Evolutionary conservation across 371 early-diverging fungal genomes (phyloP).

Genomic region (Mortierella sp.): DNA sequence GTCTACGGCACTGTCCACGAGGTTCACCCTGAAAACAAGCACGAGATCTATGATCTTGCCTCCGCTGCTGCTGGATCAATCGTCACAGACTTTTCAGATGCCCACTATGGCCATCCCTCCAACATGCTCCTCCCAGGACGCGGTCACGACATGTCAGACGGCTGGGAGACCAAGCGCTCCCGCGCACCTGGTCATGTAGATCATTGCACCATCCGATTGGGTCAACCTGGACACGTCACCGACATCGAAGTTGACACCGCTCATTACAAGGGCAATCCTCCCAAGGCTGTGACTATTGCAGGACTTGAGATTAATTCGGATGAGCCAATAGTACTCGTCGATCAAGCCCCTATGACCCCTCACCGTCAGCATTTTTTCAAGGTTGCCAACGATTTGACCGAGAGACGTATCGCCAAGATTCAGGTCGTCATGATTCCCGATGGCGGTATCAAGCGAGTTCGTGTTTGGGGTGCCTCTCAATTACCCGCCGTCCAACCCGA

Average conservation of each 20-base stretch:
- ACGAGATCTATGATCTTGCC: constrained; percentile 78
- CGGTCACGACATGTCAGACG: constrained; percentile 77
- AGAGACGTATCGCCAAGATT: constrained; percentile 62
- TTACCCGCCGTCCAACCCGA: constrained; percentile 53
- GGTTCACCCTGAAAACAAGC: constrained; percentile 66
- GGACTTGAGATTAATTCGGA: constrained; percentile 47
- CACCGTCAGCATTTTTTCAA: constrained; percentile 68
- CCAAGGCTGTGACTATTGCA: constrained; percentile 71
- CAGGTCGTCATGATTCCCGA: constrained; percentile 70
- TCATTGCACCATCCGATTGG: constrained; percentile 80
- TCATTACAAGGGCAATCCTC: constrained; percentile 87
- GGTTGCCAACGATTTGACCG: constrained; percentile 50
- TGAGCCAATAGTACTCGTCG: constrained; percentile 43
- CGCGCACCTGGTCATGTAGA: constrained; percentile 75
- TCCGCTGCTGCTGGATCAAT: constrained; percentile 79
- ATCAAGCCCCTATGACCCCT: constrained; percentile 62
- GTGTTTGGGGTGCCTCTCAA: constrained; percentile 58
- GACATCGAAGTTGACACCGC: constrained; percentile 85
- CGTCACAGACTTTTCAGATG: constrained; percentile 76
- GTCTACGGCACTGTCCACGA: constrained; percentile 86
- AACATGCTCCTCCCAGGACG: constrained; percentile 84
- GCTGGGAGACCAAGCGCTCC: constrained; percentile 84
- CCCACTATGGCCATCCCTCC: constrained; percentile 80
- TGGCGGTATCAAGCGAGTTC: constrained; percentile 70
- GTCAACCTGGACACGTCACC: constrained; percentile 78